Conservation (phyloP, 495 filamentous ascomycete species). For the Hypoxylon rickii region DNA sequence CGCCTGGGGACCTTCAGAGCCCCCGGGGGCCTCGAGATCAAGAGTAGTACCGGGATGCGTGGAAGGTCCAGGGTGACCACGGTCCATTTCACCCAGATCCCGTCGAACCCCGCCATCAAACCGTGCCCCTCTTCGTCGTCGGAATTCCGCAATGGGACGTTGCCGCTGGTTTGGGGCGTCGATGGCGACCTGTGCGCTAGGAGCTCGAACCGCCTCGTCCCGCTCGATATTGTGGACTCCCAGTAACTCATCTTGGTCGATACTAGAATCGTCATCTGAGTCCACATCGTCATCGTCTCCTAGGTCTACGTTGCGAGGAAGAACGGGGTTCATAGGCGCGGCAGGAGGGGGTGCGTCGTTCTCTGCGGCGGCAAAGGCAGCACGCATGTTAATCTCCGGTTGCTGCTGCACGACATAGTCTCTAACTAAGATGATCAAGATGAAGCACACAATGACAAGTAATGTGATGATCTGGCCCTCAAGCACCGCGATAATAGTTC, state of each 20-base stretch:
- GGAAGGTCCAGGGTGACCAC: neutral
- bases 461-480: slow-evolving; percentile 95
- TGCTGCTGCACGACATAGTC: slow-evolving; percentile 99
- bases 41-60: no score
- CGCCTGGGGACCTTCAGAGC: neutral
- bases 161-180: slow-evolving; percentile 18
- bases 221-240: slow-evolving; percentile 12
- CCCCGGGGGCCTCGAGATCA: neutral
- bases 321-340: slow-evolving; percentile 27
- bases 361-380: slow-evolving; percentile 56
- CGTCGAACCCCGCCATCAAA: neutral
- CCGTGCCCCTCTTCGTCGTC: slow-evolving; percentile 7
- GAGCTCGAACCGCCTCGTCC: slow-evolving; percentile 3
- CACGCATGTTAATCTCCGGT: slow-evolving; percentile 70
- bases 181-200: slow-evolving; percentile 11
- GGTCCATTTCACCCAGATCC: neutral
- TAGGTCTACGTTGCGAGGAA: slow-evolving; percentile 4
- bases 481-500: slow-evolving; percentile 76
- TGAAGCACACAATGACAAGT: slow-evolving; percentile 87
- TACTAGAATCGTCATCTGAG: slow-evolving; percentile 14
- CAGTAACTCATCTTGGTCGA: neutral
- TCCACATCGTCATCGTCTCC: slow-evolving; percentile 28
- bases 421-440: slow-evolving; percentile 90
- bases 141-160: slow-evolving; percentile 29
- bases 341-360: slow-evolving; percentile 51